Percentiles rank a stretch among this genome's conserved stretches.
These are phyloP conservation scores for Calocera cornea DNA, from an alignment of 768 basidiomycete species.

Conservation along the genomic window DNA sequence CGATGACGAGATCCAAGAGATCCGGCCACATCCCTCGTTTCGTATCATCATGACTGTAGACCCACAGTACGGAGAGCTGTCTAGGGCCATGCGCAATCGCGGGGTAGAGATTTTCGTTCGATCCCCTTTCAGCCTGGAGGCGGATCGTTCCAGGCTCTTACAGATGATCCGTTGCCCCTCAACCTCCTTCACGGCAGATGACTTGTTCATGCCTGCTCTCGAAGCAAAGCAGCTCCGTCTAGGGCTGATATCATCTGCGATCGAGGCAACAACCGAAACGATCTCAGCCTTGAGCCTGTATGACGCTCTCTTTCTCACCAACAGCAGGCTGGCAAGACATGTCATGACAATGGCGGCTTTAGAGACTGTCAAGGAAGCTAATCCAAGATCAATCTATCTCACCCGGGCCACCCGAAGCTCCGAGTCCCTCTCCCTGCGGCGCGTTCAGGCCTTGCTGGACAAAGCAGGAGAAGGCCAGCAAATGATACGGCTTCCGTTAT, in stretches of 20 bases:
- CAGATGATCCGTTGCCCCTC: not conserved
- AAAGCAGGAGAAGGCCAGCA: not conserved
- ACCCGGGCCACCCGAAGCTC: not conserved
- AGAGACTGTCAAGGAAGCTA: not conserved
- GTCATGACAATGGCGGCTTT: not conserved
- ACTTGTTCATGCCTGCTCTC: not conserved
- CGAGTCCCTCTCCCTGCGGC: not conserved
- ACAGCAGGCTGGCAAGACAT: not conserved
- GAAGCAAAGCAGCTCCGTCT: not conserved
- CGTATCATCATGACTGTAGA: constrained; percentile 90
- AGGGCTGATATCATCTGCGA: not conserved
- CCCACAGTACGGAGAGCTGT: constrained; percentile 81
- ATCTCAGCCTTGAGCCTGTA: not conserved
- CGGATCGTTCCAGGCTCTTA: not conserved
- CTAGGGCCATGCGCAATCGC: constrained; percentile 95
- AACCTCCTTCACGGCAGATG: not conserved
- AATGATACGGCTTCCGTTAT: not conserved
- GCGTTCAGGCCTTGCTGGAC: not conserved
- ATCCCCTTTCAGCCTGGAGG: not conserved
- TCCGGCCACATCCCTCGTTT: constrained; percentile 78
- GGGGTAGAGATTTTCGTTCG: constrained; percentile 68
- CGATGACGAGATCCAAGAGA: constrained; percentile 54
- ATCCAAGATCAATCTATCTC: not conserved
- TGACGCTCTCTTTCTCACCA: not conserved
- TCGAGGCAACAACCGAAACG: not conserved